Conservation (phyloP, 2,329 filamentous ascomycete species). For the Thelonectria discophora region DNA sequence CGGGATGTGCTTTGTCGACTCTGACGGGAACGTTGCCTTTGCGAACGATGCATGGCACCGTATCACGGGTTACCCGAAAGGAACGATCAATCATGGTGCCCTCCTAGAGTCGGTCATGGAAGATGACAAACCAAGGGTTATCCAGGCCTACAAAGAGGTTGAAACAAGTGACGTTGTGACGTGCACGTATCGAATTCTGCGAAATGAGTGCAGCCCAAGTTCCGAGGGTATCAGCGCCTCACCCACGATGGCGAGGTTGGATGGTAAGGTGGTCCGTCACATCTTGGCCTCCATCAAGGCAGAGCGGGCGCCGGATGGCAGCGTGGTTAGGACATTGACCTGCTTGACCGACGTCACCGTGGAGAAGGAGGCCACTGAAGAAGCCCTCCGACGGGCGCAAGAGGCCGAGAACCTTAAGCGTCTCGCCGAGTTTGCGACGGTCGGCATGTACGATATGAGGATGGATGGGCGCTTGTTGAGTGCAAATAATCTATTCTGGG, state of each 20-base stretch:
- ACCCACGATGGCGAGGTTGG: slow-evolving; percentile 29
- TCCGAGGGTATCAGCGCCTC: slow-evolving; percentile 32
- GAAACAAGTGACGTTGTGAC: slow-evolving; percentile 50
- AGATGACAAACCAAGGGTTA: slow-evolving; percentile 55
- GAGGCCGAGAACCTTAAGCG: slow-evolving; percentile 63
- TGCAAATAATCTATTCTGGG: slow-evolving; percentile 63
- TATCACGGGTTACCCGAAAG: slow-evolving; percentile 57
- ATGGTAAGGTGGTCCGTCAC: slow-evolving; percentile 51
- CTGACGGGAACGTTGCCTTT: slow-evolving; percentile 71
- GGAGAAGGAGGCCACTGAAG: slow-evolving; percentile 59
- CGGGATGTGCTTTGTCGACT: slow-evolving; percentile 76
- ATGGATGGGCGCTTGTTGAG: slow-evolving; percentile 59
- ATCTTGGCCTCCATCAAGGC: slow-evolving; percentile 59
- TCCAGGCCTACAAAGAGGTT: slow-evolving; percentile 54
- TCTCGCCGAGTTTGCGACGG: slow-evolving; percentile 63
- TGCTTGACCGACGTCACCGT: slow-evolving; percentile 62
- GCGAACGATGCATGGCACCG: slow-evolving; percentile 74
- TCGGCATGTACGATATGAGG: slow-evolving; percentile 64
- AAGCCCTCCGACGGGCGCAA: slow-evolving; percentile 58
- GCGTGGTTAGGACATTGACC: slow-evolving; percentile 56
- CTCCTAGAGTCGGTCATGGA: slow-evolving; percentile 57
- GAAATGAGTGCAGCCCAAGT: slow-evolving; percentile 12
- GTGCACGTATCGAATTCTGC: slow-evolving; percentile 56
- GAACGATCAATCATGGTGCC: slow-evolving; percentile 45
- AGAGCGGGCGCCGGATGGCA: slow-evolving; percentile 55